These are phyloP conservation scores for Lactifluus pinguis DNA, from an alignment of 768 basidiomycete genomes.

Conservation along the genomic window DNA sequence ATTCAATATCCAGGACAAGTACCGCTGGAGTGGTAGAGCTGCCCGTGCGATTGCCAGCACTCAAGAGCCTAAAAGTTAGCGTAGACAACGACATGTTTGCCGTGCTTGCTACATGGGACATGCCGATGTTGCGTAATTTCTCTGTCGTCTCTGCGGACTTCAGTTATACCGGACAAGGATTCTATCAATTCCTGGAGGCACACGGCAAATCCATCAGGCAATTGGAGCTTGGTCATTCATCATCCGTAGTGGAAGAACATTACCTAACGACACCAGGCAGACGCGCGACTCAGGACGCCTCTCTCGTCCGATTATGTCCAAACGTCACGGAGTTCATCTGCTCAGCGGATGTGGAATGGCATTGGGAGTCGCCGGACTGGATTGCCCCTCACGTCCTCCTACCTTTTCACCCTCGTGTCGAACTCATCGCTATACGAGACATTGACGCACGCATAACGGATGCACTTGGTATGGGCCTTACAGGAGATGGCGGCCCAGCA, in stretches of 20 bases:
- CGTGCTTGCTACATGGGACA: conserved; percentile 55
- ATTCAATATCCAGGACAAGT: conserved; percentile 2
- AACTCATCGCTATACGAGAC: conserved; percentile 65
- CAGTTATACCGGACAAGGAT: conserved; percentile 56
- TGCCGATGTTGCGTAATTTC: conserved; percentile 54
- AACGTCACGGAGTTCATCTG: conserved; percentile 63
- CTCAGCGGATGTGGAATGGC: conserved; percentile 72
- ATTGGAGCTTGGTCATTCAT: conserved; percentile 66
- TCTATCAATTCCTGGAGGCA: conserved; percentile 53
- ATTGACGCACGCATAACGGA: conserved; percentile 54
- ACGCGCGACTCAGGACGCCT: conserved; percentile 25
- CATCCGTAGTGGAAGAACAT: conserved; percentile 56
- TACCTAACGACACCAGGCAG: conserved; percentile 41
- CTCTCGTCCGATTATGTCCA: conserved; percentile 61
- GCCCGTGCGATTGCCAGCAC: conserved; percentile 45
- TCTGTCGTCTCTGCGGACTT: conserved; percentile 67
- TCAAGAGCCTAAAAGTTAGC: conserved; percentile 61
- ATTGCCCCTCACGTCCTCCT: conserved; percentile 69
- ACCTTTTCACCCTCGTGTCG: conserved; percentile 49
- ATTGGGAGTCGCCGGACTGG: conserved; percentile 73
- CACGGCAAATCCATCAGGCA: conserved; percentile 56
- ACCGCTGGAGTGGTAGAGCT: conserved; percentile 18
- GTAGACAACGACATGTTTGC: conserved; percentile 65
- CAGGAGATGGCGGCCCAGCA: conserved; percentile 31
- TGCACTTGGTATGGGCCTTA: conserved; percentile 23